Base-by-base conservation (phyloP, 176 grass and related monocot genomes). In the Canna indica region DNA sequence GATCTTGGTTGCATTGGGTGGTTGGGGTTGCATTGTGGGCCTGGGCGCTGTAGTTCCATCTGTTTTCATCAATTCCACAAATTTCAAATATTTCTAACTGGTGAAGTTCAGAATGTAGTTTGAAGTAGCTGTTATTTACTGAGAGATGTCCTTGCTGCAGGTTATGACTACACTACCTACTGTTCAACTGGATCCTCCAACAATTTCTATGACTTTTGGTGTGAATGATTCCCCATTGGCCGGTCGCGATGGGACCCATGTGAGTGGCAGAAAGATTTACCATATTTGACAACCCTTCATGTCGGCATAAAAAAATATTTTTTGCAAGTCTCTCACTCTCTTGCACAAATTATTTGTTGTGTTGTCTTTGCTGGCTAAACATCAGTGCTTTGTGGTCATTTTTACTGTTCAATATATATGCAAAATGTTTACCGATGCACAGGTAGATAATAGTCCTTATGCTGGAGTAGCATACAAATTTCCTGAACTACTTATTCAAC, bases 191-290 rank as follows among this genome's bases (percentile, higher is more conserved):
- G 94, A 99, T 61, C 94, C 94, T 63, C 94, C 94, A 82, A 99
- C 89, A 75, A 99, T 99, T 75, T 99, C 94, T 25, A 99, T 99
- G 94, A 99, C 93, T 64, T 99, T 99, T 63, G 94, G 89, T 64
- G 94, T 99, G 72, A 99, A 99, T 84, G 94, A 99, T 80, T 90
- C 94, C 81, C 86, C 89, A 26, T 58, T 90, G 68, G 86, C 80
- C 80, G 94, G 94, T 10, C 89, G 84, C 71, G 89, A 99, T 83
- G 94, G 94, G 29, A 85, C 82, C 61, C 89, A 99, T 81, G 94
- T 99, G 81, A 85, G 88, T 85, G 76, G 45, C 70, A 76, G 75
- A 77, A 39, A 33, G 33, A 59, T n/a, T 18, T 26, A 27, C 36
- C 9, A 24, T 46, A 11, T 72, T 32, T 57, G 53, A 57, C 20